Evolutionary conservation across 169 alveolate species (phyloP), one percentile per base, ranked within the genome.

Genomic region (Eimeria tenella): DNA sequence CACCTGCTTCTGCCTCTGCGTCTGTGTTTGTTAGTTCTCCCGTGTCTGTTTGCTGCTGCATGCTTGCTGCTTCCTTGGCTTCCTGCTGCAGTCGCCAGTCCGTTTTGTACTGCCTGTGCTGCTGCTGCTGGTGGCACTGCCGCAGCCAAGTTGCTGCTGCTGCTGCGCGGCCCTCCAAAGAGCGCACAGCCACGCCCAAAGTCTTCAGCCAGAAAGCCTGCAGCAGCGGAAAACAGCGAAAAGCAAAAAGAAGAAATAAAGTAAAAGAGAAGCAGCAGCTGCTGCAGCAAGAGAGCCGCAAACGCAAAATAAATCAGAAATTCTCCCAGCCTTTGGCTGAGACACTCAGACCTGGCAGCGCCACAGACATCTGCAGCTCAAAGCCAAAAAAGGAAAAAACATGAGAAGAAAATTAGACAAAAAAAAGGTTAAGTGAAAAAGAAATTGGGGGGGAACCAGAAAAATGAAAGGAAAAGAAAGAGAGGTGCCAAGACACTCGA

Each of bases 61-160:
- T 58, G 68, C 68, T 58, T 58, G 68, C 68, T 13, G 68, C 11
- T 13, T 58, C 68, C 68, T 58, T 10, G 21, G 68, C 68, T 17
- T 58, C 68, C 68, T 58, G 68, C 68, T 58, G 68, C 1, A 58
- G 68, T 58, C 68, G 68, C 68, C 68, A 58, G 68, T 58, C 68
- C 68, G 68, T 58, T 17, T 58, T 58, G 68, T 58, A 58, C 68
- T 58, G 68, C 68, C 68, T 10, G 19, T 58, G 19, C 68, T 58
- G 68, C 19, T 58, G 68, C 19, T 58, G 21, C 19, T 17, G 68
- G 68, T 58, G 68, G 11, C 68, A 1, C 19, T 17, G 68, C 19
- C 68, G 68, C 11, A 58, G 68, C 68, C 68, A 58, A 58, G 68
- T 13, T 10, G 68, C 68, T 10, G 68, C 68, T 17, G 68, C 68